Evolutionary conservation across 441 rosid genomes (phyloP), one percentile per base, ranked within the genome.

Genomic region (Brassica hybrid): DNA sequence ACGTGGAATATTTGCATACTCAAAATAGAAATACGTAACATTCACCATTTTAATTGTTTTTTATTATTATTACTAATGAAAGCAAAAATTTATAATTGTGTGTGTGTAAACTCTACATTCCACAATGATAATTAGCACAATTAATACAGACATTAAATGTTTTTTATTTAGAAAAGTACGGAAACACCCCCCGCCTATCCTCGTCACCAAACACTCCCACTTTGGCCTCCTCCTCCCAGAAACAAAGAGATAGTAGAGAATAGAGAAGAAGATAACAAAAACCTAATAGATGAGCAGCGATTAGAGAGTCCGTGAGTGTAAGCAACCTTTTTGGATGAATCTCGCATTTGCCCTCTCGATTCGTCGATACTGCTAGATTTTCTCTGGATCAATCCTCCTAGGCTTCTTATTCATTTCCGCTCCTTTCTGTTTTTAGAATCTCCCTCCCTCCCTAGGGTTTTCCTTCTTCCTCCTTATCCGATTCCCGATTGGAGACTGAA

Each of bases 331-430:
- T 68, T n/a, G n/a, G 72, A 48, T 75, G 76, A 80, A 75, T 75
- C 70, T 80, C 74, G 80, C 83, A 75, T 80, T 80, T 80, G 54
- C 79, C 80, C 80, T 66, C 65, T 76, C 71, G 71, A 80, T 76
- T 76, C 76, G 32, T 80, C 74, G n/a, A n/a, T n/a, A n/a, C n/a
- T n/a, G n/a, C 66, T 69, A 68, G 71, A 80, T 80, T 80, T 72
- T n/a, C 73, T 76, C 79, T 79, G 64, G 72, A 59, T 79, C 43
- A 8, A 56, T 64, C 58, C 25, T 79, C n/a, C 65, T 69, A 70
- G 73, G 79, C 69, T 79, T 79, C 76, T 65, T 76, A 72, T 80
- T 76, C 61, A 76, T 80, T 80, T 65, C 41, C 76, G 76, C 79
- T 16, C 27, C 10, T 17, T 41, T 10, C 80, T 76, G 69, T 80